phyloP scores from a whole-genome alignment of 1,284 basidiomycete species.

The Microbotryomycetes sp. region DNA sequence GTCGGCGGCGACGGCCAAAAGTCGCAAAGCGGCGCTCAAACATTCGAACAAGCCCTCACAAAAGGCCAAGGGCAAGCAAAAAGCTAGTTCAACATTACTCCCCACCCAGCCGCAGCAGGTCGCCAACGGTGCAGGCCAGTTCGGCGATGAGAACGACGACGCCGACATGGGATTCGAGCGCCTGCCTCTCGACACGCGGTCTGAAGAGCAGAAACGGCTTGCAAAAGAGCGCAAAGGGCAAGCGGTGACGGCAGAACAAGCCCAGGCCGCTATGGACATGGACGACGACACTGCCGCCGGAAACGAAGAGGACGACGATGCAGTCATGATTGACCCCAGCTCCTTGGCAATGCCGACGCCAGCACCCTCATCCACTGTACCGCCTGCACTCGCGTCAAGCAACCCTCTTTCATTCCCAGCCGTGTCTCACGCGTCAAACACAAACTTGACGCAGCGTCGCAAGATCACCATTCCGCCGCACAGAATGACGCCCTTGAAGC shows the following conservation, averaged over 20 bases:
- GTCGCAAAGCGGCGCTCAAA: conserved; percentile 22
- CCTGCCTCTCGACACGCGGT: neutral
- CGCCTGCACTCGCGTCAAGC: too few species aligned
- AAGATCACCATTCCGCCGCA: conserved; percentile 82
- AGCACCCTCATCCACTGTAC: conserved; percentile 15
- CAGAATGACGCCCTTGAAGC: conserved; percentile 93
- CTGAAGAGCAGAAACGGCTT: neutral
- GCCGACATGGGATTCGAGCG: conserved; percentile 6
- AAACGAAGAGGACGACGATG: conserved; percentile 34
- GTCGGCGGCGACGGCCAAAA: conserved; percentile 19
- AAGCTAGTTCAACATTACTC: conserved; percentile 15
- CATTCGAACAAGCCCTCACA: neutral
- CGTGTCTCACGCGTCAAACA: conserved; percentile 16
- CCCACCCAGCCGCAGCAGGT: conserved; percentile 18
- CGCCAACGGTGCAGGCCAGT: neutral
- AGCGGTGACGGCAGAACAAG: neutral
- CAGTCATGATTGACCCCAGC: conserved; percentile 34
- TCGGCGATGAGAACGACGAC: neutral
- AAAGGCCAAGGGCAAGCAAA: conserved; percentile 17
- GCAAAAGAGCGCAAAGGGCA: neutral
- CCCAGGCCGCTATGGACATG: conserved; percentile 16
- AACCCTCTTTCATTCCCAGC: conserved; percentile 29
- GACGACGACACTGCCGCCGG: conserved; percentile 20
- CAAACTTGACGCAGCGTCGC: conserved; percentile 25
- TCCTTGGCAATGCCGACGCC: conserved; percentile 18